Evolutionary conservation across 805 yeast species (phyloP), one percentile per base, ranked within the genome.

Genomic region (Suhomyces pyralidae): DNA sequence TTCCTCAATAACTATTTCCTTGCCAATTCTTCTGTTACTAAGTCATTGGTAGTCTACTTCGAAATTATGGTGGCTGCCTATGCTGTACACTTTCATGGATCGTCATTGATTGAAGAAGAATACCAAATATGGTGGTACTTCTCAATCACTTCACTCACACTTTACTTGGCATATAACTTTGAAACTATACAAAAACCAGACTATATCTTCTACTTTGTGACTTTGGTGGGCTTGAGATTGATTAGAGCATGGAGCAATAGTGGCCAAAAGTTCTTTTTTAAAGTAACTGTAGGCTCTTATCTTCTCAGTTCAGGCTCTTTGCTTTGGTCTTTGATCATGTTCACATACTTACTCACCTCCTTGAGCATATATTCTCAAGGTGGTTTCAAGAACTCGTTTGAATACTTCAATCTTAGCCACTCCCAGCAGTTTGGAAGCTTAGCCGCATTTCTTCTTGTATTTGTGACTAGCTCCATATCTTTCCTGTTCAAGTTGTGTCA

Each of bases 101-200:
- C 79, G 4, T 73, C 78, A 3, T 76, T 92, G 52, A 87, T 94
- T 15, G 99, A 94, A 63, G 99, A 94, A 66, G 99, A 94, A 64
- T 96, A 94, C 64, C 97, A 92, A 64, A 67, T 92, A 15, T 94
- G 99, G 99, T 94, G 96, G 89, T 88, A 67, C 40, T 60, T 70
- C 15, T 58, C 69, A 3, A 49, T 65, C 0, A 46, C 61, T 12
- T 54, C 55, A 32, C 51, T 61, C 4, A 30, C 58, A 2, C 45
- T 50, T 3, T 50, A 30, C 30, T 4, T 47, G 38, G 19, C 50
- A 54, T 54, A 25, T 32, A 50, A 46, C 30, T 17, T 24, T 26
- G 45, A 40, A 34, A 12, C 22, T 7, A n/a, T 36, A 12, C n/a
- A 7, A 6, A 36, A 38, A 24, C 17, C 14, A 8, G 34, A 45